A percentile compares a stretch with the other conserved stretches of the same genome.
Evolutionary conservation across 371 early-diverging fungal genomes (phyloP).

Genomic region (Mucor indicus): DNA sequence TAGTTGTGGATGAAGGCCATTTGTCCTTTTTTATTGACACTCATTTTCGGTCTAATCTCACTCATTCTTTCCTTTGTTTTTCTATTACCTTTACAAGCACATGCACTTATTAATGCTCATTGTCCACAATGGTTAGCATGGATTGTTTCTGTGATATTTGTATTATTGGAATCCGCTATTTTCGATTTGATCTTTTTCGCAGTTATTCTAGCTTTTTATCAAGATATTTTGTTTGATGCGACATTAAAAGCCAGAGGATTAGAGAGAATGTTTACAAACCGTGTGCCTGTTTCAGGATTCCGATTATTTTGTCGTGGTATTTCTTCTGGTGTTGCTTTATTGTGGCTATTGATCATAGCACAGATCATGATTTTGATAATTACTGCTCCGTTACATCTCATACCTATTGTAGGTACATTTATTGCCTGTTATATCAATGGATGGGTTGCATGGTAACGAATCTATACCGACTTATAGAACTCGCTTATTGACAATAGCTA

Average conservation of each 20-base stretch:
- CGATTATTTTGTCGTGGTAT: slow-evolving; percentile 41
- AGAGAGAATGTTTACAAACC: slow-evolving; percentile 44
- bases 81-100: slow-evolving; percentile 47
- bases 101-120: slow-evolving; percentile 49
- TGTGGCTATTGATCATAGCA: slow-evolving; percentile 24
- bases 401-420: slow-evolving; percentile 59
- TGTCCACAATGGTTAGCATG: slow-evolving; percentile 59
- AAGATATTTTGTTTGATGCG: slow-evolving; percentile 56
- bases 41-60: slow-evolving; percentile 35
- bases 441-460: slow-evolving; percentile 43
- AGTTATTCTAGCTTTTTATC: slow-evolving; percentile 50
- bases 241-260: slow-evolving; percentile 49
- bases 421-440: slow-evolving; percentile 60
- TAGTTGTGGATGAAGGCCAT: slow-evolving; percentile 44
- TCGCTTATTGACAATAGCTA: no score
- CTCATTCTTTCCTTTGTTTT: slow-evolving; percentile 38
- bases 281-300: slow-evolving; percentile 29
- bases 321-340: slow-evolving; percentile 25
- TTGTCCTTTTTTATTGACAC: slow-evolving; percentile 43
- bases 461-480: not conserved
- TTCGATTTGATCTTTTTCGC: slow-evolving; percentile 51
- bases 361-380: slow-evolving; percentile 46
- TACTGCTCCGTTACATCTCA: slow-evolving; percentile 58
- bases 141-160: slow-evolving; percentile 53
- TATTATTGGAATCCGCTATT: slow-evolving; percentile 51